A percentile compares a stretch with the other conserved stretches of the same genome.
Evolutionary conservation across 2,329 filamentous ascomycete species (phyloP).

Genomic region (Emergomyces orientalis): DNA sequence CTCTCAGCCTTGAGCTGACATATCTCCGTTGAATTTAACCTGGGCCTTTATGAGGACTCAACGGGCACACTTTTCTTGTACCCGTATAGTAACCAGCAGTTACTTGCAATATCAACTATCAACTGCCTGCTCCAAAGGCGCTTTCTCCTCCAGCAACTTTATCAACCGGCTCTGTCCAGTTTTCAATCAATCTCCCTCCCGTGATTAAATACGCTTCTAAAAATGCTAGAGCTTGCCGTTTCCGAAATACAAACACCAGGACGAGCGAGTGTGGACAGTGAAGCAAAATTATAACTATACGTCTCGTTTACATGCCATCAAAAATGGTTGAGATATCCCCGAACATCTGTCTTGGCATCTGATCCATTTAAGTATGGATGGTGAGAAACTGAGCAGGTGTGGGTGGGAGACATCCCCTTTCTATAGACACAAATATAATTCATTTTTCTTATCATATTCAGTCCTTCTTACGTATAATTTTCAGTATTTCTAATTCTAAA

Average conservation of each 20-base stretch:
- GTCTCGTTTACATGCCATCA: conserved; percentile 17
- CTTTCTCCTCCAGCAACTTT: background rate
- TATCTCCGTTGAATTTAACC: background rate
- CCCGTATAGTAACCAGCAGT: background rate
- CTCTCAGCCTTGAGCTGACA: background rate
- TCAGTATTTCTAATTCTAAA: background rate
- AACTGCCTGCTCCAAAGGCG: background rate
- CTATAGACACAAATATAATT: conserved; percentile 1
- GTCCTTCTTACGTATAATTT: background rate
- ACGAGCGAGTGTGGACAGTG: conserved; percentile 49
- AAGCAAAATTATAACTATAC: conserved; percentile 44
- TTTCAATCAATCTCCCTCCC: background rate
- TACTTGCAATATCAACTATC: background rate
- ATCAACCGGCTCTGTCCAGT: background rate
- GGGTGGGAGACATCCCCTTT: conserved; percentile 36
- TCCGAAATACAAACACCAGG: conserved; percentile 39
- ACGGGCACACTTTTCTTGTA: too few relatives aligned
- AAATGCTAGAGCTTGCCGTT: conserved; percentile 50
- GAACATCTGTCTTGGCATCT: conserved; percentile 31
- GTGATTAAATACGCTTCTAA: conserved; percentile 31
- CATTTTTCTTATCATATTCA: background rate
- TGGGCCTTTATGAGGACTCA: too few relatives aligned
- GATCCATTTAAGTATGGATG: conserved; percentile 40
- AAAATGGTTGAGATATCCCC: conserved; percentile 26
- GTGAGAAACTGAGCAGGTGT: conserved; percentile 33